Evolutionary conservation across 495 filamentous ascomycete genomes (phyloP).

Genomic region (Xylona heveae): DNA sequence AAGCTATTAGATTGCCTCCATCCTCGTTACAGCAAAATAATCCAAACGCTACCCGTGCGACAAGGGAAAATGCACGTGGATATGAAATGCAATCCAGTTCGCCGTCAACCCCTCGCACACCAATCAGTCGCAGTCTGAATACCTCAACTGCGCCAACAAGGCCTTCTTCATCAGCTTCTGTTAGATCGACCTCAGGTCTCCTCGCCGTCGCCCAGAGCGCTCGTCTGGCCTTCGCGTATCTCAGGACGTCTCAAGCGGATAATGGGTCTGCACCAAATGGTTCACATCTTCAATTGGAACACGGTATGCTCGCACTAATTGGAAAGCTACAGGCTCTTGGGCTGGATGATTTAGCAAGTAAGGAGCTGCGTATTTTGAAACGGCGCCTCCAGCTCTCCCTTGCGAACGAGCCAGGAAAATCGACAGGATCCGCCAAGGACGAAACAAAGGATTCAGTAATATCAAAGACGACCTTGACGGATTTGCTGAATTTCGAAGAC

Average conservation of each 20-base stretch:
- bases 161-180: constrained; percentile 14
- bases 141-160: constrained; percentile 10
- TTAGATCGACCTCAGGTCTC: constrained; percentile 11
- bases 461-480: constrained; percentile 26
- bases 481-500: constrained; percentile 36
- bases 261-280: constrained; percentile 19
- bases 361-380: constrained; percentile 53
- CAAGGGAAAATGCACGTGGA: constrained; percentile 2
- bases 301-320: constrained; percentile 57
- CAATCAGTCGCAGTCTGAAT: constrained; percentile 23
- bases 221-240: constrained; percentile 44
- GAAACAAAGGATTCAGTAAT: not conserved
- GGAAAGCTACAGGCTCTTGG: constrained; percentile 51
- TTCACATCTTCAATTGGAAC: constrained; percentile 58
- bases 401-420: no score
- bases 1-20: constrained; percentile 36
- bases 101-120: constrained; percentile 27
- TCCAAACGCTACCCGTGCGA: no score
- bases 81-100: constrained; percentile 4
- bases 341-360: constrained; percentile 52
- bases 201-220: constrained; percentile 49
- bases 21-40: constrained; percentile 5
- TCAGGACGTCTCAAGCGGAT: constrained; percentile 35
- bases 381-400: no score
- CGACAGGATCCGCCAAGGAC: not conserved